Percentiles rank a stretch among this genome's conserved stretches.
Conservation (phyloP, 1,284 basidiomycete species). For the Ganoderma resinaceum region DNA sequence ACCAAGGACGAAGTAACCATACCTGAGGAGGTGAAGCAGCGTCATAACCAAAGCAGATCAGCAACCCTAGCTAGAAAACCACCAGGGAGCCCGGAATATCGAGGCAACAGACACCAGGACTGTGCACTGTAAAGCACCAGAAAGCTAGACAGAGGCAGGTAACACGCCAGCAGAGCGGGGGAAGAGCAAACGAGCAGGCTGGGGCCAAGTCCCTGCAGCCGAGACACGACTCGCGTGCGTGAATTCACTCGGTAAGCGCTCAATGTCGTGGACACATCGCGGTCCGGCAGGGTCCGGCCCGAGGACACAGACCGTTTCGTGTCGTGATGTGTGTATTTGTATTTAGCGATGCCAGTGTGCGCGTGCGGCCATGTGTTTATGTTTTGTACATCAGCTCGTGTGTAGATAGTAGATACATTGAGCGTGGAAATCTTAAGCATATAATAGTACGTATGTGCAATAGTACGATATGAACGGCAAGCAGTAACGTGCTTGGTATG, state of each 20-base stretch:
- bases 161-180: not conserved
- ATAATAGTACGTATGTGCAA: not conserved
- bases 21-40: slow-evolving; percentile 35
- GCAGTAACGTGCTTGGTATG: not conserved
- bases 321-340: too few relatives aligned
- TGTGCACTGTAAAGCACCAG: not conserved
- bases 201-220: not conserved
- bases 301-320: not conserved
- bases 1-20: not conserved
- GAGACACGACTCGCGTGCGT: not conserved
- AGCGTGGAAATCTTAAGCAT: not conserved
- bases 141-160: not conserved
- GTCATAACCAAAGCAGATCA: slow-evolving; percentile 21
- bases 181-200: not conserved
- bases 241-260: not conserved
- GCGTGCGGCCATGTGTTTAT: not conserved
- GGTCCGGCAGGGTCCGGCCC: not conserved
- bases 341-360: not conserved
- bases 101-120: not conserved
- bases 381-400: not conserved
- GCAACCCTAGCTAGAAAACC: not conserved
- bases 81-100: not conserved
- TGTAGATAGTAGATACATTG: not conserved
- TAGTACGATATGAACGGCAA: not conserved
- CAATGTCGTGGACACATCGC: not conserved